phyloP scores from a whole-genome alignment of 2,329 filamentous ascomycete species.

The Aureobasidium sp. region DNA sequence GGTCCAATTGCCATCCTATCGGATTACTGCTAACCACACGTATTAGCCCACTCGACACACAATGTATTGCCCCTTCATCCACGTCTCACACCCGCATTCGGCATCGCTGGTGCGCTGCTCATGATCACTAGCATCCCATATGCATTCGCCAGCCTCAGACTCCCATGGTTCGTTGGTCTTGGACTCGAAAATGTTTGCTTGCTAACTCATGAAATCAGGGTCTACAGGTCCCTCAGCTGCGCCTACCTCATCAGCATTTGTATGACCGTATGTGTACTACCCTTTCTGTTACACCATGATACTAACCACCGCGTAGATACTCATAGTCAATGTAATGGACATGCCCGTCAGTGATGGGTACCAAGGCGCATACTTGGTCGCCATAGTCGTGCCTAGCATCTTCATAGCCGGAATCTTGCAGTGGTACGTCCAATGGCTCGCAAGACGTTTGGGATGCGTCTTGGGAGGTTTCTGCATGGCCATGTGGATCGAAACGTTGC shows the following conservation, averaged over 20 bases:
- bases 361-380: constrained; percentile 82
- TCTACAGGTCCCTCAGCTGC: constrained; percentile 73
- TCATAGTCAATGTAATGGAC: constrained; percentile 76
- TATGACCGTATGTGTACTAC: constrained; percentile 45
- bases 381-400: constrained; percentile 61
- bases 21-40: not conserved
- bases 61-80: constrained; percentile 61
- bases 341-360: constrained; percentile 52
- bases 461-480: constrained; percentile 75
- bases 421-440: constrained; percentile 51
- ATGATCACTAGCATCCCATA: constrained; percentile 62
- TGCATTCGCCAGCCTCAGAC: constrained; percentile 73
- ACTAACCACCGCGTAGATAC: constrained; percentile 35
- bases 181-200: constrained; percentile 28
- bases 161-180: constrained; percentile 33
- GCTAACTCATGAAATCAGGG: constrained; percentile 22
- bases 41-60: not conserved
- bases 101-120: constrained; percentile 68
- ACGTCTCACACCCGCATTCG: constrained; percentile 69
- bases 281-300: constrained; percentile 14
- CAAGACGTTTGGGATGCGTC: constrained; percentile 76
- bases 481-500: constrained; percentile 84
- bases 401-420: constrained; percentile 68
- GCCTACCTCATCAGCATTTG: constrained; percentile 65
- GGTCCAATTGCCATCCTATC: not conserved